Percentiles rank a stretch among this genome's conserved stretches.
Evolutionary conservation across 257 asterid species (phyloP).

Genomic region (Cynanchum wilfordii): DNA sequence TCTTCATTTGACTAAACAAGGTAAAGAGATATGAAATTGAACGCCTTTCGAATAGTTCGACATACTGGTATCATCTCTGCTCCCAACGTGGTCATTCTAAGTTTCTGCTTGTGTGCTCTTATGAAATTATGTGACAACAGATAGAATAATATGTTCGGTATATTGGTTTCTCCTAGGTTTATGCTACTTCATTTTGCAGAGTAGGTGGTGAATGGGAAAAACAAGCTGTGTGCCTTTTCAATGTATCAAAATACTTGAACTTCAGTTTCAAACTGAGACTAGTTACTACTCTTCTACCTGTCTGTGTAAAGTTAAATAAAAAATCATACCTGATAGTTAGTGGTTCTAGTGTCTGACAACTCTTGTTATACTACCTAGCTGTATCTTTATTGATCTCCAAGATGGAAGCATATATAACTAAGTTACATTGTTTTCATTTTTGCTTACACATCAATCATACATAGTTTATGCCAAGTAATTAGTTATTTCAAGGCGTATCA

Average conservation of each 20-base stretch:
- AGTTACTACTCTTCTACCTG: not conserved
- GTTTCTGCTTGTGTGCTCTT: not conserved
- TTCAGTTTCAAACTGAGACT: not conserved
- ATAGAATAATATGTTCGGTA: not conserved
- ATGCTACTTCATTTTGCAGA: not conserved
- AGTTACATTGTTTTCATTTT: not conserved
- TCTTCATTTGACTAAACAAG: slow-evolving; percentile 34
- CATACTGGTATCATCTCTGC: slow-evolving; percentile 62
- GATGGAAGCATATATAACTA: not conserved
- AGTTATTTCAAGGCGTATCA: not conserved
- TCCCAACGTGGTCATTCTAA: not conserved
- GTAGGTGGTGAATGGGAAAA: not conserved
- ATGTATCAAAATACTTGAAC: not conserved
- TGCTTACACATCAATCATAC: not conserved
- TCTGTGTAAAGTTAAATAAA: not conserved
- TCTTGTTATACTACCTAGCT: not conserved
- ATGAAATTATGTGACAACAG: not conserved
- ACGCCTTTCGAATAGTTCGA: slow-evolving; percentile 71
- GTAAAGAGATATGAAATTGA: slow-evolving; percentile 87
- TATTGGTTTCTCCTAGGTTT: not conserved
- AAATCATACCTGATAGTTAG: not conserved
- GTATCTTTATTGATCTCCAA: not conserved
- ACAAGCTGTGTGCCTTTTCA: not conserved
- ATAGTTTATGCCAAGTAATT: not conserved
- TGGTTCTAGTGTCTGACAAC: not conserved